A percentile compares a stretch with the other conserved stretches of the same genome.
Evolutionary conservation across 2,329 filamentous ascomycete species (phyloP).

Genomic region (Pseudocercospora macadamiae): DNA sequence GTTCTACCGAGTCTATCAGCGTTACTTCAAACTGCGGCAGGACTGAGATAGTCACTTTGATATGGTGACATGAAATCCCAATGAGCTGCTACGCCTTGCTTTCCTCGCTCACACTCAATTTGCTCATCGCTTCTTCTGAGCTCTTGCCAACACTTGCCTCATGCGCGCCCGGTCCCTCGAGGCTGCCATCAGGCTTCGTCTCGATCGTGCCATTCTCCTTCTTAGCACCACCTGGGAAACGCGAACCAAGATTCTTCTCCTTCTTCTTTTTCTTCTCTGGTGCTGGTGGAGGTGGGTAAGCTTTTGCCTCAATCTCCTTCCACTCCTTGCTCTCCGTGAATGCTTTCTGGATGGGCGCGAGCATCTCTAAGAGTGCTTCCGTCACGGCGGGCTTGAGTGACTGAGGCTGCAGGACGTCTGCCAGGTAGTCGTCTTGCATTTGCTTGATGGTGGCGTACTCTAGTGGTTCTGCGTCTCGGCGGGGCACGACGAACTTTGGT

Average conservation of each 20-base stretch:
- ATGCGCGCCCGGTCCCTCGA: constrained; percentile 47
- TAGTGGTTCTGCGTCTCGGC: constrained; percentile 70
- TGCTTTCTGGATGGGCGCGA: constrained; percentile 75
- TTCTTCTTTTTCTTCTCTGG: constrained; percentile 68
- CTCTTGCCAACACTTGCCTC: constrained; percentile 47
- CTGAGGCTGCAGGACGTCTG: constrained; percentile 73
- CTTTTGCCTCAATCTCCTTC: constrained; percentile 75
- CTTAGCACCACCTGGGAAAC: constrained; percentile 59
- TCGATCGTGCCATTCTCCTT: constrained; percentile 38
- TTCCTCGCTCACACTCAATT: constrained; percentile 32
- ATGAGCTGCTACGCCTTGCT: constrained; percentile 25
- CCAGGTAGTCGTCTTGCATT: constrained; percentile 77
- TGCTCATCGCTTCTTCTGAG: constrained; percentile 44
- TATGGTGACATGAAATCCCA: not conserved
- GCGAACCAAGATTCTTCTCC: constrained; percentile 74
- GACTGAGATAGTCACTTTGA: too few relatives aligned
- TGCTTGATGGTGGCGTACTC: constrained; percentile 76
- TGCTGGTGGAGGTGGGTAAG: constrained; percentile 73
- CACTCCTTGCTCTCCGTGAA: constrained; percentile 75
- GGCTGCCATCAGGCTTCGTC: constrained; percentile 50
- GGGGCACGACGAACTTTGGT: constrained; percentile 67
- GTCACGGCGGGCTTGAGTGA: constrained; percentile 82
- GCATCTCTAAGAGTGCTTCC: constrained; percentile 70
- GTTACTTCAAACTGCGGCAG: too few relatives aligned
- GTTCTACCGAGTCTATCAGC: too few relatives aligned